phyloP scores from a whole-genome alignment of 2,329 filamentous ascomycete genomes.

The Erysiphe pulchra region DNA sequence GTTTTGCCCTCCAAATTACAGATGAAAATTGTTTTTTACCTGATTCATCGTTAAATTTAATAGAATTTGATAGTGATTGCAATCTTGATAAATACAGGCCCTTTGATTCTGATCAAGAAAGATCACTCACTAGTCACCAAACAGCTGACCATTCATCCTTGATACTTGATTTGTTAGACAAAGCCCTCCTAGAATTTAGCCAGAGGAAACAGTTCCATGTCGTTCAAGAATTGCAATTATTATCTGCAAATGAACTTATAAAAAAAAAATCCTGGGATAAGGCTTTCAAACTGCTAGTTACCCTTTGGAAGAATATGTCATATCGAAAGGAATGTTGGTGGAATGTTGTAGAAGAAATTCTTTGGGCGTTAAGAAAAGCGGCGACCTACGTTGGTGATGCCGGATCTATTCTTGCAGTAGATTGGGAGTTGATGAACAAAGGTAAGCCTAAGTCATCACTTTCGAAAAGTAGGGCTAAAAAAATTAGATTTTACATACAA shows the following conservation, averaged over 20 bases:
- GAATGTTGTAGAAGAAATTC: constrained; percentile 30
- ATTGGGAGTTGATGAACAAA: constrained; percentile 37
- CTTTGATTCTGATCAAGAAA: constrained; percentile 33
- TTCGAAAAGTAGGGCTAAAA: neutral
- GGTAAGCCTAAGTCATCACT: constrained; percentile 18
- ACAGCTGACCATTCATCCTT: constrained; percentile 29
- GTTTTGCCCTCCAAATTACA: constrained; percentile 28
- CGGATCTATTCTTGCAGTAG: constrained; percentile 31
- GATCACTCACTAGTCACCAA: constrained; percentile 20
- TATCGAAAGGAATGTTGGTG: constrained; percentile 35
- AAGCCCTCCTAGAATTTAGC: constrained; percentile 27
- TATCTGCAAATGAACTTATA: constrained; percentile 29
- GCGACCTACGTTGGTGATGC: constrained; percentile 25
- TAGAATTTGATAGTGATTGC: constrained; percentile 23
- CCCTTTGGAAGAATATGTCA: constrained; percentile 29
- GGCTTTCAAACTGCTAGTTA: constrained; percentile 25
- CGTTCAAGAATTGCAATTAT: constrained; percentile 26
- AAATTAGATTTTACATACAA: constrained; percentile 25
- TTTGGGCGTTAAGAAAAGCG: constrained; percentile 32
- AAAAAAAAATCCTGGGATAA: constrained; percentile 24
- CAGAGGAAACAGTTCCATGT: constrained; percentile 25
- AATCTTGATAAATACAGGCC: constrained; percentile 28
- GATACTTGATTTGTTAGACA: constrained; percentile 25
- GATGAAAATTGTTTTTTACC: constrained; percentile 30
- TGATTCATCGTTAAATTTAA: constrained; percentile 20